phyloP scores from a whole-genome alignment of 306 rosid species.

The Astragalus membranaceus region DNA sequence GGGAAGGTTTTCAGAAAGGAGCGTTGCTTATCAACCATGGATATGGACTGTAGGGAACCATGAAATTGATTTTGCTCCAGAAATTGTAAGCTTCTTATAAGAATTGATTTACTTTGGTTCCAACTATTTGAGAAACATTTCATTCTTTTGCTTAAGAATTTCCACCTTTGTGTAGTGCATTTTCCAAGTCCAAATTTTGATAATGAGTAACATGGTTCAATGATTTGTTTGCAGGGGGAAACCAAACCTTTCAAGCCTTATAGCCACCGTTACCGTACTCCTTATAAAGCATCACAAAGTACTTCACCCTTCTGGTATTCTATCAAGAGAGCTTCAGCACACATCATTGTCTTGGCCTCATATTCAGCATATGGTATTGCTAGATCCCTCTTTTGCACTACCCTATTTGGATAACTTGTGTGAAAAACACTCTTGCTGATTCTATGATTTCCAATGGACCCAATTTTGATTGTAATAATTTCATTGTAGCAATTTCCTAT shows the following conservation, averaged over 20 bases:
- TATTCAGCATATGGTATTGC: slow-evolving; percentile 71
- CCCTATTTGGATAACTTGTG: too few relatives aligned
- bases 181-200: background rate
- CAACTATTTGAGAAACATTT: background rate
- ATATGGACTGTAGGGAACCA: slow-evolving; percentile 95
- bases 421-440: background rate
- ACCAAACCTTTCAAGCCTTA: slow-evolving; percentile 59
- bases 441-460: background rate
- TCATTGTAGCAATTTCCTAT: background rate
- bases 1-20: slow-evolving; percentile 85
- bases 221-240: slow-evolving; percentile 54
- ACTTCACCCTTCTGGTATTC: slow-evolving; percentile 81
- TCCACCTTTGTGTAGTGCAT: background rate
- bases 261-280: slow-evolving; percentile 46
- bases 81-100: slow-evolving; percentile 45
- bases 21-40: slow-evolving; percentile 94
- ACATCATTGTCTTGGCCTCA: slow-evolving; percentile 74
- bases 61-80: slow-evolving; percentile 69
- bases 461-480: slow-evolving; percentile 3
- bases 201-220: background rate
- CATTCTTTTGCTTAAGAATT: background rate
- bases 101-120: background rate
- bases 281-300: slow-evolving; percentile 53
- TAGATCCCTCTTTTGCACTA: background rate
- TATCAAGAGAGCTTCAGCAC: slow-evolving; percentile 80